A percentile compares a stretch with the other conserved stretches of the same genome.
Evolutionary conservation across 345 rosid genomes (phyloP).

Genomic region (Boechera divaricarpa): DNA sequence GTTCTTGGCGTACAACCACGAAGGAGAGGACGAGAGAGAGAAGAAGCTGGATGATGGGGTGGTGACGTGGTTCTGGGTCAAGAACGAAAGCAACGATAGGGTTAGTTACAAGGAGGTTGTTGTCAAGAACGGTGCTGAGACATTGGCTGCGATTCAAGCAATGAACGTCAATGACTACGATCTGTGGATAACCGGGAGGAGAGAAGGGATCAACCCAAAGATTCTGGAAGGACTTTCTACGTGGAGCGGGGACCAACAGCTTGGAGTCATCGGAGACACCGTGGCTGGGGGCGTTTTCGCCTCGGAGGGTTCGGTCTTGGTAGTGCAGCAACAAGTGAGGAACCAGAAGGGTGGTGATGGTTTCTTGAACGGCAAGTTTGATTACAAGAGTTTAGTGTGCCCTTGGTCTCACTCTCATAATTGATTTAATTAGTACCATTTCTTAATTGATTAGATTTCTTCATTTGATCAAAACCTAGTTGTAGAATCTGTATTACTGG

Average conservation of each 20-base stretch:
- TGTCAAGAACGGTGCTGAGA: conserved; percentile 72
- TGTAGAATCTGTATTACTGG: conserved; percentile 36
- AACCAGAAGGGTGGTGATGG: conserved; percentile 43
- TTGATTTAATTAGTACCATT: conserved; percentile 14
- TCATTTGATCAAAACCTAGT: background rate
- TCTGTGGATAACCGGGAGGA: conserved; percentile 79
- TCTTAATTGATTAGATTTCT: conserved; percentile 21
- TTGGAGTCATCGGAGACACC: conserved; percentile 71
- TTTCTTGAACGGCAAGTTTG: conserved; percentile 46
- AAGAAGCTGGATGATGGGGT: conserved; percentile 78
- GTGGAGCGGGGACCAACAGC: conserved; percentile 63
- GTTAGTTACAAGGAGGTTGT: conserved; percentile 67
- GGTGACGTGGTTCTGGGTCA: conserved; percentile 80
- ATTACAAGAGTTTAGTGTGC: conserved; percentile 34
- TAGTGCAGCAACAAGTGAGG: conserved; percentile 71
- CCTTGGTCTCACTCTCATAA: conserved; percentile 20
- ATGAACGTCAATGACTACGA: conserved; percentile 55
- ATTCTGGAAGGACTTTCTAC: conserved; percentile 60
- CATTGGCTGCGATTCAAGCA: conserved; percentile 62
- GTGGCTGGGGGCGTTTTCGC: conserved; percentile 58
- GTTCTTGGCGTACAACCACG: conserved; percentile 57
- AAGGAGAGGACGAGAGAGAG: conserved; percentile 67
- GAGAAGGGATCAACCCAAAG: conserved; percentile 63
- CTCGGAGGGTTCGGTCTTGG: conserved; percentile 63
- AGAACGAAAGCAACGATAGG: conserved; percentile 60